Evolutionary conservation across 306 rosid species (phyloP).

Genomic region (Quercus berberidifolia): DNA sequence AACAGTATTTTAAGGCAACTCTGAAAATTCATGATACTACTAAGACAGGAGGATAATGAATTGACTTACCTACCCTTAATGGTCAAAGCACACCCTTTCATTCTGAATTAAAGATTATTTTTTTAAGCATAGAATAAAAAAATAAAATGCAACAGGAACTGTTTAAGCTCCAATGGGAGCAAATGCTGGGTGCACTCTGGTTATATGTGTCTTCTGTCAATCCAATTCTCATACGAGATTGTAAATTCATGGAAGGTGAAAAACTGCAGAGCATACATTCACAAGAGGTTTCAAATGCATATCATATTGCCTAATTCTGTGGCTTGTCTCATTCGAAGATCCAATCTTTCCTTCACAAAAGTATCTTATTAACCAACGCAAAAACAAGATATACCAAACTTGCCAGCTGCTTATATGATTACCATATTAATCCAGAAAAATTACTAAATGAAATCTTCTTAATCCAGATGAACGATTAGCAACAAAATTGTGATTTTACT

Average conservation of each 20-base stretch:
- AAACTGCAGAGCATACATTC: not conserved
- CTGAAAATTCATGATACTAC: conserved; percentile 1
- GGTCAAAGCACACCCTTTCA: too few species aligned
- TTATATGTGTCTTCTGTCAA: too few species aligned
- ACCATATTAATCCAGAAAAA: not conserved
- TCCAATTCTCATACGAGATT: not conserved
- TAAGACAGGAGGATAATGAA: not conserved
- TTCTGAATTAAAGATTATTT: too few species aligned
- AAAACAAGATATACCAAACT: not conserved
- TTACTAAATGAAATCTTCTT: not conserved
- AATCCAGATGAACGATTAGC: not conserved
- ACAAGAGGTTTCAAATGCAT: not conserved
- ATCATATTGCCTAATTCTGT: not conserved
- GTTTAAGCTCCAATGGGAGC: too few species aligned
- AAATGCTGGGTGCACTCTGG: too few species aligned
- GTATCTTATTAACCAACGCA: not conserved
- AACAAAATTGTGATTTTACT: not conserved
- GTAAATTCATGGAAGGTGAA: not conserved
- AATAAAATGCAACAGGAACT: too few species aligned
- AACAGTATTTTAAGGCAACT: not conserved
- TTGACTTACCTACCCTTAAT: not conserved
- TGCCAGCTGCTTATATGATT: not conserved
- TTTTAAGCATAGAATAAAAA: too few species aligned
- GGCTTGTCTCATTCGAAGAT: not conserved
- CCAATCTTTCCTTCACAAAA: not conserved